Evolutionary conservation across 805 yeast genomes (phyloP).

Genomic region (Candida caryicola): DNA sequence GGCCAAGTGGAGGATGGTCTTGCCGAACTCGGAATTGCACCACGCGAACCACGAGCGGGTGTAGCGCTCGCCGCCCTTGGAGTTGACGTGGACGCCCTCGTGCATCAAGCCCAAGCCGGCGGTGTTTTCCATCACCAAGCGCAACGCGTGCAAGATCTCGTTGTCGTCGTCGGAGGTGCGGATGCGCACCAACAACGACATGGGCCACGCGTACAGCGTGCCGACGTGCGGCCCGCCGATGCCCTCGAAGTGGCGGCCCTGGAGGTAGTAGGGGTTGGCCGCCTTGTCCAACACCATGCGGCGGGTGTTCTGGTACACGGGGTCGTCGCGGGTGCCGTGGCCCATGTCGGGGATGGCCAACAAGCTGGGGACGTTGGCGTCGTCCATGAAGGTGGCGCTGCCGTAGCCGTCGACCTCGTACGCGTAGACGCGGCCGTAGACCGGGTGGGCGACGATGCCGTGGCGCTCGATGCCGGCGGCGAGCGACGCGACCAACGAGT

Average conservation of each 20-base stretch:
- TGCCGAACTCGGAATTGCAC: constrained; percentile 91
- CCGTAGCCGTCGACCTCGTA: constrained; percentile 91
- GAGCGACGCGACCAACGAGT: constrained; percentile 41
- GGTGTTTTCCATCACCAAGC: constrained; percentile 56
- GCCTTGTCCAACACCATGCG: constrained; percentile 63
- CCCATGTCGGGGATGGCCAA: constrained; percentile 81
- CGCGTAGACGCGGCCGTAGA: constrained; percentile 76
- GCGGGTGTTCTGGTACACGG: constrained; percentile 73
- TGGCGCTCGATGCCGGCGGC: constrained; percentile 54
- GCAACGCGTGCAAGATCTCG: constrained; percentile 55
- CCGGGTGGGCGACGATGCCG: constrained; percentile 67
- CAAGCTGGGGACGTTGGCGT: constrained; percentile 84
- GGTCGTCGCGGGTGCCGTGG: constrained; percentile 48
- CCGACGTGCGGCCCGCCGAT: constrained; percentile 94
- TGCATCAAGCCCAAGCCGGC: constrained; percentile 80
- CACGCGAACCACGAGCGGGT: constrained; percentile 93
- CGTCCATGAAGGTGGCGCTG: constrained; percentile 73
- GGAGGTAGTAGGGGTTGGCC: constrained; percentile 77
- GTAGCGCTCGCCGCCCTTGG: constrained; percentile 43
- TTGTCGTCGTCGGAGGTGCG: constrained; percentile 71
- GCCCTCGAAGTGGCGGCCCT: constrained; percentile 65
- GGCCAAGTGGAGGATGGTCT: constrained; percentile 76
- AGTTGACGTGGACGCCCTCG: constrained; percentile 70
- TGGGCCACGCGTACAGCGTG: constrained; percentile 81
- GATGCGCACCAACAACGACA: constrained; percentile 73